phyloP scores from a whole-genome alignment of 305 asterid genomes.

The Fraxinus floribunda region DNA sequence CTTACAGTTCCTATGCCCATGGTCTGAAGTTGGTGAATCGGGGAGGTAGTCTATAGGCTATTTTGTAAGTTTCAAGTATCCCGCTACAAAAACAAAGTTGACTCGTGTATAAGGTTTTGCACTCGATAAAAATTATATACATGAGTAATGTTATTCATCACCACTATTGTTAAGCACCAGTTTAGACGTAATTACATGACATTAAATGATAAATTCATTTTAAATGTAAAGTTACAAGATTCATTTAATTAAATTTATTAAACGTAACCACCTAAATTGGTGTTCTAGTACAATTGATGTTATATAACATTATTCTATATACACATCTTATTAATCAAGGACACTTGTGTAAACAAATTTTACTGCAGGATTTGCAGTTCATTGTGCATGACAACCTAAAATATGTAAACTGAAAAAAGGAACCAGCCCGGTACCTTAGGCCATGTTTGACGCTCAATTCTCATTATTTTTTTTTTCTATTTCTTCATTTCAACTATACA shows the following conservation, averaged over 20 bases:
- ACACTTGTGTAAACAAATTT: background rate
- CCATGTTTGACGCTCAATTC: too few relatives aligned
- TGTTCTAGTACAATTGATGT: too few relatives aligned
- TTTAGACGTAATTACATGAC: too few relatives aligned
- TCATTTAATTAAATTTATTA: too few relatives aligned
- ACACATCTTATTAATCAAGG: background rate
- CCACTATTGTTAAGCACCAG: too few relatives aligned
- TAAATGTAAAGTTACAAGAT: too few relatives aligned
- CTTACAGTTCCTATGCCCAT: background rate
- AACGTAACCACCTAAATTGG: too few relatives aligned
- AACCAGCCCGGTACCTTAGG: background rate
- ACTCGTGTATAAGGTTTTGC: background rate
- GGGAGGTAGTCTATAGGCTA: background rate
- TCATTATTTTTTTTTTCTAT: too few relatives aligned
- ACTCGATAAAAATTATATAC: background rate
- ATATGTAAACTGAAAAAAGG: background rate
- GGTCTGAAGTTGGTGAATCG: background rate
- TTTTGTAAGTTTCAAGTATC: background rate
- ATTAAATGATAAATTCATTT: too few relatives aligned
- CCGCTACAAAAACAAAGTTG: background rate
- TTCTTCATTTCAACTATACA: too few relatives aligned
- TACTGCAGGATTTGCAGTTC: background rate
- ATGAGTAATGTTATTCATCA: too few relatives aligned
- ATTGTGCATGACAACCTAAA: background rate
- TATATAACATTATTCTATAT: too few relatives aligned